Evolutionary conservation across 2,329 filamentous ascomycete genomes (phyloP).

Genomic region (Neospermospora avenae): DNA sequence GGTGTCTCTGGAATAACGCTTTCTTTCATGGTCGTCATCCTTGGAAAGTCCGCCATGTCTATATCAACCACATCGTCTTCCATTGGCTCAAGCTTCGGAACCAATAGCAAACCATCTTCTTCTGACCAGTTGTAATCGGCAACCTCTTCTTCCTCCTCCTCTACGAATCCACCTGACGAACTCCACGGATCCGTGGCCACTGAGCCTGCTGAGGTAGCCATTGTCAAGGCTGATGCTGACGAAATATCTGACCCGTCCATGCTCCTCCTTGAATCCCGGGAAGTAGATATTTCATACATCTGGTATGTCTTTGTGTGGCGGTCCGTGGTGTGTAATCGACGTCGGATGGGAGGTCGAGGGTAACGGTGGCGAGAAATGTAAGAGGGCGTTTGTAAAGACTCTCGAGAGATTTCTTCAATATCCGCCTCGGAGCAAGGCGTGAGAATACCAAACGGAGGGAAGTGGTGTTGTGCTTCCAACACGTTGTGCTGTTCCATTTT

Average conservation of each 20-base stretch:
- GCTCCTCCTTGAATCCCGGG: constrained; percentile 25
- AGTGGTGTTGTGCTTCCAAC: constrained; percentile 20
- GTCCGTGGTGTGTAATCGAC: constrained; percentile 20
- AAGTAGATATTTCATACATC: constrained; percentile 22
- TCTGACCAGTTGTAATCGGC: constrained; percentile 36
- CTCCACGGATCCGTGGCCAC: constrained; percentile 32
- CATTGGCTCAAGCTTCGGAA: constrained; percentile 54
- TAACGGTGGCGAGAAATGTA: constrained; percentile 8
- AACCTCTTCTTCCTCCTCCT: constrained; percentile 30
- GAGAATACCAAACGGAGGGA: constrained; percentile 22
- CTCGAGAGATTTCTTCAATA: constrained; percentile 25
- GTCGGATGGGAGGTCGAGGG: constrained; percentile 13
- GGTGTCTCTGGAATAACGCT: constrained; percentile 18
- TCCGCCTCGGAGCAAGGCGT: constrained; percentile 26
- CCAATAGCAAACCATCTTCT: constrained; percentile 37
- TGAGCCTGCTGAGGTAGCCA: constrained; percentile 31
- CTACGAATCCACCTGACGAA: constrained; percentile 25
- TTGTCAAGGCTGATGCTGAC: constrained; percentile 27
- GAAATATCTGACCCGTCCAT: constrained; percentile 32
- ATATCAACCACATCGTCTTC: constrained; percentile 43
- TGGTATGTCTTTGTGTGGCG: constrained; percentile 16
- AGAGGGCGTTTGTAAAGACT: constrained; percentile 8
- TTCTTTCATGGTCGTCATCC: constrained; percentile 44
- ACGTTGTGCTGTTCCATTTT: constrained; percentile 21
- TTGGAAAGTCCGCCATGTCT: constrained; percentile 46